These are phyloP conservation scores for Creolimax fragrantissima DNA, from an alignment of 78 protist species.

Conservation along the genomic window DNA sequence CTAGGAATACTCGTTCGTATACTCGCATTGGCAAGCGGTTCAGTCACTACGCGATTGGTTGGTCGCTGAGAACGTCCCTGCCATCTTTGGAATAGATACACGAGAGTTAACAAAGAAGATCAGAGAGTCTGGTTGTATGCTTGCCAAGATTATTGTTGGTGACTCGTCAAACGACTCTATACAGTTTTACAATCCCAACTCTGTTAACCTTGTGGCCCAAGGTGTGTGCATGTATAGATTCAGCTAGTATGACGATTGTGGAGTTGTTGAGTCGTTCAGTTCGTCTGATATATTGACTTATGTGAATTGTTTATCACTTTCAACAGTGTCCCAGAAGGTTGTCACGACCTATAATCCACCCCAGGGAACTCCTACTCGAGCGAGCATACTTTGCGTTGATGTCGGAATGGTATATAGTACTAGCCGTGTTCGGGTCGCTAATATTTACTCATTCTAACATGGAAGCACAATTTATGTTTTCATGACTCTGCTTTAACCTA, in stretches of 20 bases:
- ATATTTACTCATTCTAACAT: no score
- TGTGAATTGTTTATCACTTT: no score
- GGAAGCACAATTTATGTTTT: no score
- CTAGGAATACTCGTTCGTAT: slow-evolving; percentile 66
- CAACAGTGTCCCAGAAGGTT: background rate
- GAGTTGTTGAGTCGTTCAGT: background rate
- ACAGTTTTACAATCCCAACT: slow-evolving; percentile 44
- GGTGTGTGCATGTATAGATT: background rate
- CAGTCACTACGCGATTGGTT: slow-evolving; percentile 81
- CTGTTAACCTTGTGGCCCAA: slow-evolving; percentile 58
- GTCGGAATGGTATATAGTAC: slow-evolving; percentile 74
- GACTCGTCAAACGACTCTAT: background rate
- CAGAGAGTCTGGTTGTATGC: slow-evolving; percentile 77
- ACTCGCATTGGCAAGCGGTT: slow-evolving; percentile 85
- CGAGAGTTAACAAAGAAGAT: slow-evolving; percentile 81
- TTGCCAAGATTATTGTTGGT: slow-evolving; percentile 63
- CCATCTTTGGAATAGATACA: slow-evolving; percentile 84
- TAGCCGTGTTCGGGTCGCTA: no score
- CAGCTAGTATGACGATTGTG: no score
- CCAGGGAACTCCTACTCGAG: background rate
- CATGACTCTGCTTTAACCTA: no score
- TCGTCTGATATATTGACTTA: background rate
- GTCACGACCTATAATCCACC: background rate
- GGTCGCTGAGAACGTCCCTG: slow-evolving; percentile 71
- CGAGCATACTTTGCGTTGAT: slow-evolving; percentile 71